phyloP scores from a whole-genome alignment of 768 basidiomycete species.

The Naganishia vishniacii region DNA sequence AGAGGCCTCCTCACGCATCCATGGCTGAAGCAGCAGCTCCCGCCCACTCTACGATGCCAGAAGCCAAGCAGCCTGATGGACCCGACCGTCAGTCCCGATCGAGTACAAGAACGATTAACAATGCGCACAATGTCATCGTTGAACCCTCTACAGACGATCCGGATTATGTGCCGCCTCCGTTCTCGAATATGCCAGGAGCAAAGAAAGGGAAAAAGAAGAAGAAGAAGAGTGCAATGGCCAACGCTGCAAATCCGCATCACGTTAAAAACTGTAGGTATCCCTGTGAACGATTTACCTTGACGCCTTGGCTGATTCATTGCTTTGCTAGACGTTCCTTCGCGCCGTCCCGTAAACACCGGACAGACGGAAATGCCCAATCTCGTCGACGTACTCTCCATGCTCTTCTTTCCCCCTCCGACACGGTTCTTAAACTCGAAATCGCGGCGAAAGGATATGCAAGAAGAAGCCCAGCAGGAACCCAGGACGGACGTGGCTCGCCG shows the following conservation, averaged over 20 bases:
- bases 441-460: not conserved
- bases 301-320: not conserved
- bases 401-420: slow-evolving; percentile 44
- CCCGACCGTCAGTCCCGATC: not conserved
- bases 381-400: slow-evolving; percentile 28
- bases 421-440: slow-evolving; percentile 41
- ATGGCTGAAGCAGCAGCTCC: not conserved
- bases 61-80: not conserved
- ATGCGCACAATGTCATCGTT: slow-evolving; percentile 1
- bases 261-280: slow-evolving; percentile 63
- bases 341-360: slow-evolving; percentile 31
- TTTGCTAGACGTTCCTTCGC: slow-evolving; percentile 36
- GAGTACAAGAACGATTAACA: not conserved
- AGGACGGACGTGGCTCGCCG: not conserved
- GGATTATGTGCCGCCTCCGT: slow-evolving; percentile 4
- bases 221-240: slow-evolving; percentile 83
- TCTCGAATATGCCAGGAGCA: not conserved
- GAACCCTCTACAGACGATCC: slow-evolving; percentile 21
- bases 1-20: not conserved
- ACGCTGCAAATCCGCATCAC: slow-evolving; percentile 93
- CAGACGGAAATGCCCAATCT: slow-evolving; percentile 30
- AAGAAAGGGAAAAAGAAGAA: slow-evolving; percentile 69
- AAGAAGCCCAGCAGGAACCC: not conserved
- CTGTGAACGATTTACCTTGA: not conserved
- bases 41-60: not conserved